These are phyloP conservation scores for Malus hybrid DNA, from an alignment of 331 rosid genomes.

Conservation along the genomic window DNA sequence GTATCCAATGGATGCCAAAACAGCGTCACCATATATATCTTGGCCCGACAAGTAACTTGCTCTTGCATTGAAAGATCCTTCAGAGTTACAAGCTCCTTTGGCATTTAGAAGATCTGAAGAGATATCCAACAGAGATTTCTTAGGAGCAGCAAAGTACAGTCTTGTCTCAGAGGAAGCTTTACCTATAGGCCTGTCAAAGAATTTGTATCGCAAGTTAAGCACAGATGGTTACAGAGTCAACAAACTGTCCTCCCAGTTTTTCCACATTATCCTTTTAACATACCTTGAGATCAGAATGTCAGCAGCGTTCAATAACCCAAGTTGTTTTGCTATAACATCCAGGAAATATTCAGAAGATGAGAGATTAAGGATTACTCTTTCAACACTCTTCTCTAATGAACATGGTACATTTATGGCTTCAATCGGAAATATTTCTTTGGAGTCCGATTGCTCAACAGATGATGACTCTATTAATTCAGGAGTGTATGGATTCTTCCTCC, in stretches of 20 bases:
- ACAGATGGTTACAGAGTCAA: conserved; percentile 11
- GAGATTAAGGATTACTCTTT: conserved; percentile 46
- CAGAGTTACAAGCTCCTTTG: conserved; percentile 35
- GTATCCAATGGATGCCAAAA: conserved; percentile 79
- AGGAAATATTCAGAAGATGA: conserved; percentile 62
- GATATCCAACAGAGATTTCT: conserved; percentile 33
- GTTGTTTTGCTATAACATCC: conserved; percentile 68
- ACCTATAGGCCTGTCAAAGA: conserved; percentile 64
- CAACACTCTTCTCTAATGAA: conserved; percentile 52
- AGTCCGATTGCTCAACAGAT: conserved; percentile 15
- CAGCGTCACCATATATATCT: conserved; percentile 71
- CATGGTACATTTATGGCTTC: conserved; percentile 55
- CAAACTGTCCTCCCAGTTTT: background rate
- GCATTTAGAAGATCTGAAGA: conserved; percentile 34
- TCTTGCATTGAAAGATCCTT: conserved; percentile 49
- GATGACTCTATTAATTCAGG: conserved; percentile 43
- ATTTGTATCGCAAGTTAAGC: background rate
- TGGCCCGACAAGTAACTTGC: conserved; percentile 85
- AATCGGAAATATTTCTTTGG: conserved; percentile 31
- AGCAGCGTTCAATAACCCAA: conserved; percentile 61
- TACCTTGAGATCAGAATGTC: conserved; percentile 74
- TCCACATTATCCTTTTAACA: conserved; percentile 6
- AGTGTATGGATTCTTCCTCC: conserved; percentile 56
- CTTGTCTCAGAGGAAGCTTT: conserved; percentile 87
- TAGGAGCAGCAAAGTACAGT: conserved; percentile 56